phyloP scores from a whole-genome alignment of 768 basidiomycete species.

The Psilocybe subaeruginosa region DNA sequence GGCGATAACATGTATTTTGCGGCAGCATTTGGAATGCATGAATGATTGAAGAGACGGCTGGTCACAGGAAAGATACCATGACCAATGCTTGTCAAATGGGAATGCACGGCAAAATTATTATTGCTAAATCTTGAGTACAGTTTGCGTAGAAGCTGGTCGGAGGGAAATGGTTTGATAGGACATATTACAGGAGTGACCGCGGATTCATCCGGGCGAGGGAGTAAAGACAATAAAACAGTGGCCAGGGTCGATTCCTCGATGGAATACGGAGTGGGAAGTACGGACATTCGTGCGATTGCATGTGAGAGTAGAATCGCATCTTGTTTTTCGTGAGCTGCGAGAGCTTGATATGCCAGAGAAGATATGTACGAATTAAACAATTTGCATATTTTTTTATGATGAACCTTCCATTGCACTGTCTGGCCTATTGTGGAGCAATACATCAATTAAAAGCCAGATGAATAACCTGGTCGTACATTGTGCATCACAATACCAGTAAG shows the following conservation, averaged over 20 bases:
- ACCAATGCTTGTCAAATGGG: constrained; percentile 68
- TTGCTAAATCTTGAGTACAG: constrained; percentile 71
- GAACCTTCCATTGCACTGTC: constrained; percentile 60
- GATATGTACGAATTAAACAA: constrained; percentile 46
- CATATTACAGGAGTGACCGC: constrained; percentile 31
- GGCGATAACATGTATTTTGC: constrained; percentile 55
- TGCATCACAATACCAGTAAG: constrained; percentile 74
- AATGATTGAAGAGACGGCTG: constrained; percentile 84
- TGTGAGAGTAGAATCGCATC: constrained; percentile 71
- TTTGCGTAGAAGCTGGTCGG: constrained; percentile 28
- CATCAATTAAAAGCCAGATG: constrained; percentile 2
- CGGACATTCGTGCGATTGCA: constrained; percentile 47
- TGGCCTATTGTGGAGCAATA: constrained; percentile 54
- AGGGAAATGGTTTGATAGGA: constrained; percentile 31
- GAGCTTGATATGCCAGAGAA: constrained; percentile 48
- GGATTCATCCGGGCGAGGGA: constrained; percentile 38
- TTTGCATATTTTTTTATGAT: constrained; percentile 76
- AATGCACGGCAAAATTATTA: constrained; percentile 82
- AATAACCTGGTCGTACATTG: constrained; percentile 49
- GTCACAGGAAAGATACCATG: constrained; percentile 80
- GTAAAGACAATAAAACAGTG: constrained; percentile 22
- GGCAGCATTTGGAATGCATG: constrained; percentile 75
- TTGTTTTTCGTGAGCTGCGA: constrained; percentile 55
- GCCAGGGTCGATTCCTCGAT: constrained; percentile 13
- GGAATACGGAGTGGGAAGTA: constrained; percentile 21